These are phyloP conservation scores for Suillus hirtellus DNA, from an alignment of 768 basidiomycete genomes.

Conservation along the genomic window DNA sequence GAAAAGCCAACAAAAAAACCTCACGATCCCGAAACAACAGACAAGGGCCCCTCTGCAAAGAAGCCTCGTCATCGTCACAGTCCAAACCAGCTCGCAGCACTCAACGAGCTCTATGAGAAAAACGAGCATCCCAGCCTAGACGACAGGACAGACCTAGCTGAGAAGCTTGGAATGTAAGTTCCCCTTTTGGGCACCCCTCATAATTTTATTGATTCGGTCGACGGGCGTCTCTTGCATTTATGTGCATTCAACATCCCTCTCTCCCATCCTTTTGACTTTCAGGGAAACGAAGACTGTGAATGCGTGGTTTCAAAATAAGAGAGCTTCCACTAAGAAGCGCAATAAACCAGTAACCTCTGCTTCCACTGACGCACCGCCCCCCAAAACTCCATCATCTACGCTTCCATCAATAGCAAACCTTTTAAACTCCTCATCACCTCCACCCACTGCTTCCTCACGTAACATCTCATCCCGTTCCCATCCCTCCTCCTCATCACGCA, in stretches of 20 bases:
- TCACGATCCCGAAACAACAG: conserved; percentile 24
- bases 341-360: conserved; percentile 43
- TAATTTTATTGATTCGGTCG: conserved; percentile 21
- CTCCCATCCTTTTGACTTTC: conserved; percentile 13
- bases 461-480: conserved; percentile 28
- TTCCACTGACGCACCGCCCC: conserved; percentile 25
- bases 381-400: conserved; percentile 28
- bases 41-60: conserved; percentile 41
- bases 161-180: conserved; percentile 74
- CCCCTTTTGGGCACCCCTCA: conserved; percentile 27
- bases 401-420: conserved; percentile 41
- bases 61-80: conserved; percentile 81
- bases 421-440: conserved; percentile 36
- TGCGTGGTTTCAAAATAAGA: conserved; percentile 87
- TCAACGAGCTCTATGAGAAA: conserved; percentile 78
- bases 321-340: conserved; percentile 78
- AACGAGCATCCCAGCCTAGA: conserved; percentile 75
- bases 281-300: conserved; percentile 87
- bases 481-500: conserved; percentile 24
- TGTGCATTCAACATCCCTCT: conserved; percentile 15
- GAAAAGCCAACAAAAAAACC: conserved; percentile 27
- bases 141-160: conserved; percentile 65
- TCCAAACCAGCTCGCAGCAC: conserved; percentile 66
- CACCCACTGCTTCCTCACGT: conserved; percentile 21
- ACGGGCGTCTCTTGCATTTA: conserved; percentile 8